phyloP scores from a whole-genome alignment of 139 green algal species.

The Chlorella sorokiniana region DNA sequence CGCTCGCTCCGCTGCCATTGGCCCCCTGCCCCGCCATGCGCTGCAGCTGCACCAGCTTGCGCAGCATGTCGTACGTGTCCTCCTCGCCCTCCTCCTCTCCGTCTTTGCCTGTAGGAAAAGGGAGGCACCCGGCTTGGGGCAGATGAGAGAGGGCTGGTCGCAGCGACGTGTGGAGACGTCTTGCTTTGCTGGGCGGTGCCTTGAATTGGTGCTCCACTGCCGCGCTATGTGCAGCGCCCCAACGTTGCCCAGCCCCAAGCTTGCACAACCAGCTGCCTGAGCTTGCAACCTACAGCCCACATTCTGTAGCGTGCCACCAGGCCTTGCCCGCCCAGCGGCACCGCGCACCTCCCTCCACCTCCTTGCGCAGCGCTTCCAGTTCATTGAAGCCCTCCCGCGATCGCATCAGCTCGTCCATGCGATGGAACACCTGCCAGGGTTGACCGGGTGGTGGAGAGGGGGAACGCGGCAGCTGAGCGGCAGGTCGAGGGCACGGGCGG shows the following conservation, averaged over 20 bases:
- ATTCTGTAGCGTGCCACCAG: too few species aligned
- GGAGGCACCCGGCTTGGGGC: not conserved
- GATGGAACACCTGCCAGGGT: constrained; percentile 27
- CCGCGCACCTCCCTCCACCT: constrained; percentile 24
- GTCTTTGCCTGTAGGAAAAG: constrained; percentile 13
- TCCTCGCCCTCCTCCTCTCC: constrained; percentile 27
- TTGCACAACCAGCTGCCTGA: too few species aligned
- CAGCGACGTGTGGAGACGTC: too few species aligned
- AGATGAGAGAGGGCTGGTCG: not conserved
- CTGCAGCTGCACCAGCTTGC: constrained; percentile 45
- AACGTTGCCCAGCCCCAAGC: too few species aligned
- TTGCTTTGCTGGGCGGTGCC: too few species aligned
- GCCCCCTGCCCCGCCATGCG: constrained; percentile 27
- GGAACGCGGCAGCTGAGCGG: not conserved
- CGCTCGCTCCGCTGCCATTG: too few species aligned
- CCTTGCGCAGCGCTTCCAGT: constrained; percentile 34
- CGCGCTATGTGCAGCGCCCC: too few species aligned
- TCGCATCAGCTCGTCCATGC: constrained; percentile 49
- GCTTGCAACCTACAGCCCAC: too few species aligned
- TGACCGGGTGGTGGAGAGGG: not conserved
- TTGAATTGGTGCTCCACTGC: too few species aligned
- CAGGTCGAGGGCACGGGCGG: not conserved
- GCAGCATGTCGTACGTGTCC: constrained; percentile 42
- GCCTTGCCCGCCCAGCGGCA: too few species aligned
- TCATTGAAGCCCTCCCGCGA: constrained; percentile 31